A percentile compares a stretch with the other conserved stretches of the same genome.
These are phyloP conservation scores for Avicennia marina DNA, from an alignment of 257 asterid genomes.

Conservation along the genomic window DNA sequence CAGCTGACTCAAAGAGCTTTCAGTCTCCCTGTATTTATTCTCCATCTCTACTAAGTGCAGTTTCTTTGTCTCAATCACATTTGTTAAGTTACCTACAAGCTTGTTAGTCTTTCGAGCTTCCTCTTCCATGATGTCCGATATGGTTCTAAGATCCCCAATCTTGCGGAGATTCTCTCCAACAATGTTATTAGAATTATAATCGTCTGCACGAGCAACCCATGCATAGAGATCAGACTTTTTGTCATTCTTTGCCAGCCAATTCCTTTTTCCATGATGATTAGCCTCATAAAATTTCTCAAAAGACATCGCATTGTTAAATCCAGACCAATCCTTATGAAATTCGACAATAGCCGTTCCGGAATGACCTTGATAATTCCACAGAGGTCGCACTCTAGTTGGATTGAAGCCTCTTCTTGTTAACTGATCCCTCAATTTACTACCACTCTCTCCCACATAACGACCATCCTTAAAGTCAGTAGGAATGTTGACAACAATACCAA, in stretches of 20 bases:
- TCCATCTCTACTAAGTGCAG: conserved; percentile 62
- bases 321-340: conserved; percentile 79
- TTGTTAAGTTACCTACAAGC: conserved; percentile 62
- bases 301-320: conserved; percentile 67
- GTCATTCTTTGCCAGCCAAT: conserved; percentile 50
- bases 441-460: conserved; percentile 69
- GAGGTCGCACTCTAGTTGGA: conserved; percentile 67
- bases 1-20: conserved; percentile 42
- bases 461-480: conserved; percentile 55
- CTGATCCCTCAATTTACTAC: conserved; percentile 64
- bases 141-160: conserved; percentile 74
- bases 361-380: conserved; percentile 78
- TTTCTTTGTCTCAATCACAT: conserved; percentile 66
- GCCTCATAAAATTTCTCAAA: conserved; percentile 74
- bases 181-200: conserved; percentile 44
- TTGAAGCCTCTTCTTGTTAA: conserved; percentile 53
- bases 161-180: conserved; percentile 79
- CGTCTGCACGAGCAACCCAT: conserved; percentile 94
- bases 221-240: conserved; percentile 48
- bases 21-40: conserved; percentile 65
- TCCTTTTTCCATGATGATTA: conserved; percentile 61
- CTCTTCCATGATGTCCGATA: conserved; percentile 75
- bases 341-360: conserved; percentile 84
- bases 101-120: conserved; percentile 63
- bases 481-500: conserved; percentile 65